Base-by-base conservation (phyloP, 345 rosid genomes). In the Moricandia moricandioides region DNA sequence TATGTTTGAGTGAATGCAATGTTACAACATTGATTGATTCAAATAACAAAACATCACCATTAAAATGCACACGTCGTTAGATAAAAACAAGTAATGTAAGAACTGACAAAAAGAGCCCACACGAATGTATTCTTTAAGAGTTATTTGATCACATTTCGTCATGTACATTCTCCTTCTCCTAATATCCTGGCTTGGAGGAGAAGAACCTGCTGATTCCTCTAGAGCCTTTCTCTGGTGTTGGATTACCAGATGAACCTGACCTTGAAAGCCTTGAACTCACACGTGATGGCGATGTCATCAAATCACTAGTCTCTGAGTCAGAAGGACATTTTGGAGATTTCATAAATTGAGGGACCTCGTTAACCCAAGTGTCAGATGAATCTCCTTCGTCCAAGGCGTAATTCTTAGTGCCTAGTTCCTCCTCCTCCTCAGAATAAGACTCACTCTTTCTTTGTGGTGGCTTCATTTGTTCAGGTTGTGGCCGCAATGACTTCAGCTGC, bases 131-230 rank as follows among this genome's bases (percentile, higher is more conserved):
- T 56, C 56, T 73, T 17, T 8, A n/a, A n/a, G 33, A 37, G 45
- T 66, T 59, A n/a, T 57, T 66, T 65, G 57, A 61, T 68, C 70
- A 69, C 49, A 75, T 47, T 31, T 40, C 60, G 52, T 61, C 79
- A 76, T 76, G 75, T 76, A 76, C 80, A 55, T 56, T n/a, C 63
- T 34, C 17, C 26, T 4, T 37, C 26, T 16, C 0, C 40, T 63
- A 76, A 39, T 76, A 56, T 55, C 80, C 66, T 70, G 60, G 40
- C 80, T 91, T 94, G 0, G 94, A 60, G 6, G 98, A 85, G 78
- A 91, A 91, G 93, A 94, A 91, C 80, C 98, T 83, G 91, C 91
- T 87, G 63, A 94, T 81, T 47, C 96, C 95, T 62, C 88, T 82
- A 0, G 83, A 59, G 8, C 77, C 78, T 80, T 90, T 91, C 80